phyloP scores from a whole-genome alignment of 306 rosid species.

The Quercus dentata region DNA sequence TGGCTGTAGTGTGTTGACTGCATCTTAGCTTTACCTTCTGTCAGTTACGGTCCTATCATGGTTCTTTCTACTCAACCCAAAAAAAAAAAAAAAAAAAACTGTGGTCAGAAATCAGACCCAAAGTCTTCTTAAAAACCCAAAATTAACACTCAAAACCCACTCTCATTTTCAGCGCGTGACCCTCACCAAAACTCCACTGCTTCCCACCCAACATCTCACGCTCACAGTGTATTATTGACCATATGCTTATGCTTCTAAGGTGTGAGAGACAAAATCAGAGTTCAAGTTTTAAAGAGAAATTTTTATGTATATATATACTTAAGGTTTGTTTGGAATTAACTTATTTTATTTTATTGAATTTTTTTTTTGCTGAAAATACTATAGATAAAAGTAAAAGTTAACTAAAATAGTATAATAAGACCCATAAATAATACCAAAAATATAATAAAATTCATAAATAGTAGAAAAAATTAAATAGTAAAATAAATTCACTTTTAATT shows the following conservation, averaged over 20 bases:
- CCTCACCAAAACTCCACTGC: neutral
- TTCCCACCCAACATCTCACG: too few relatives aligned
- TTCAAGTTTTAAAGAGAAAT: too few relatives aligned
- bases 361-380: fast-evolving
- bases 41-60: neutral
- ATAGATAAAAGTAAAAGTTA: too few relatives aligned
- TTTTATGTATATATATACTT: fast-evolving
- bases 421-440: fast-evolving
- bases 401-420: fast-evolving
- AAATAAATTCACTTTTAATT: too few relatives aligned
- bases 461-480: too few relatives aligned
- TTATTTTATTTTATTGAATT: too few relatives aligned
- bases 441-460: fast-evolving
- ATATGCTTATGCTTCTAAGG: too few relatives aligned
- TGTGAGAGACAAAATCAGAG: too few relatives aligned
- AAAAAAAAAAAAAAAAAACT: neutral
- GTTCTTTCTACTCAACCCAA: neutral
- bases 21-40: neutral
- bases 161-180: conserved; percentile 22
- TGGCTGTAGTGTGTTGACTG: neutral
- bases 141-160: neutral
- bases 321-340: fast-evolving
- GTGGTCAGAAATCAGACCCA: neutral
- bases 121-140: neutral
- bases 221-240: too few relatives aligned